Conservation (phyloP, 371 early-diverging fungal species). For the Saksenaea oblongispora region DNA sequence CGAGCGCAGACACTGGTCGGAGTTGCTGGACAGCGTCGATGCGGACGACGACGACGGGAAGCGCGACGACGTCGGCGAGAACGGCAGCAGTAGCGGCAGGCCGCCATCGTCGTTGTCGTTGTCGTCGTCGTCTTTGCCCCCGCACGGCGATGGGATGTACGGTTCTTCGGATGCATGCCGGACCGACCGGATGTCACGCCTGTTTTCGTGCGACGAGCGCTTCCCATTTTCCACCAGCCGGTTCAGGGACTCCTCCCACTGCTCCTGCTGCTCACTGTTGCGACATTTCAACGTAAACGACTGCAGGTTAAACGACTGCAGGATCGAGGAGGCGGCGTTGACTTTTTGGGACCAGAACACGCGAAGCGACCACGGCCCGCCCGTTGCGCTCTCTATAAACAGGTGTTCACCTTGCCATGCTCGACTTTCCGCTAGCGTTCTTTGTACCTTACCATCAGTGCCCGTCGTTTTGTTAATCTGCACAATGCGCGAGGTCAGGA, state of each 20-base stretch:
- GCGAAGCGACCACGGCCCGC: conserved; percentile 34
- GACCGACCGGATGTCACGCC: neutral
- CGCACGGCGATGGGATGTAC: neutral
- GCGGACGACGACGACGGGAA: conserved; percentile 1
- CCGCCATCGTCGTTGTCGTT: neutral
- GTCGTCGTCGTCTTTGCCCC: neutral
- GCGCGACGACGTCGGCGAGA: conserved; percentile 1
- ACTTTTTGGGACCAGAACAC: conserved; percentile 40
- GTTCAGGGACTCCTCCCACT: conserved; percentile 80
- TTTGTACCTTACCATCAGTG: conserved; percentile 49
- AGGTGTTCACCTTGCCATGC: no score
- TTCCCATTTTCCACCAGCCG: conserved; percentile 41
- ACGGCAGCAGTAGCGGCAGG: neutral
- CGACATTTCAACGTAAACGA: conserved; percentile 85
- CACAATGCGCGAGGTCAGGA: conserved; percentile 76
- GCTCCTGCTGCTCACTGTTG: conserved; percentile 87
- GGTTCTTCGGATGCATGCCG: neutral
- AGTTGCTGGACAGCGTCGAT: neutral
- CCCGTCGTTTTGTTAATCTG: conserved; percentile 71
- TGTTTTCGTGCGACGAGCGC: conserved; percentile 3
- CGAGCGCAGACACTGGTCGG: neutral
- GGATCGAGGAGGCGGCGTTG: conserved; percentile 8
- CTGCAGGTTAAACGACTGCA: conserved; percentile 62
- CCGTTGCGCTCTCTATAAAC: neutral
- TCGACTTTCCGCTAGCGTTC: neutral